Conservation (phyloP, 148 eudicot species). For the Chenopodium quinoa region DNA sequence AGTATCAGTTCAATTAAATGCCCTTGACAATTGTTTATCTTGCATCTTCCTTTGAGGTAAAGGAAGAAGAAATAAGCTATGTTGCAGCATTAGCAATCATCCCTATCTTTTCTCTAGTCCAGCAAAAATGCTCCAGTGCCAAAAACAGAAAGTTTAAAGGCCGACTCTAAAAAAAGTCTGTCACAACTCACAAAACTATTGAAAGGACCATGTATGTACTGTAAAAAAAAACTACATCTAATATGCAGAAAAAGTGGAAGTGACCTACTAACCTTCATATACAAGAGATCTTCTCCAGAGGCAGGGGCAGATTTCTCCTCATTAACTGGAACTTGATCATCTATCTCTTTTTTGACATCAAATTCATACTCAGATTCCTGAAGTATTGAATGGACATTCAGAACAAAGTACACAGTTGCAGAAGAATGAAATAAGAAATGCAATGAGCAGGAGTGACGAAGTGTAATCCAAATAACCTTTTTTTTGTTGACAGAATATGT, state of each 20-base stretch:
- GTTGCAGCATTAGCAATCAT: neutral
- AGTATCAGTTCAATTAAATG: neutral
- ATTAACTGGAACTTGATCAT: conserved; percentile 33
- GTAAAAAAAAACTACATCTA: neutral
- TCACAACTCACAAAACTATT: neutral
- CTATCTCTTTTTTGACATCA: conserved; percentile 75
- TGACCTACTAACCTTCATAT: conserved; percentile 92
- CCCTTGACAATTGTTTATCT: neutral
- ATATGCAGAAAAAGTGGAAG: neutral
- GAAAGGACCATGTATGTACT: neutral
- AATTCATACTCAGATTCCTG: conserved; percentile 63
- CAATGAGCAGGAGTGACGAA: conserved; percentile 10
- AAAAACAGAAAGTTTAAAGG: neutral
- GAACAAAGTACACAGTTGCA: neutral
- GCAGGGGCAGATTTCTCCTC: conserved; percentile 38
- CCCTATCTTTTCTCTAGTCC: neutral
- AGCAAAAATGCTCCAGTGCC: neutral
- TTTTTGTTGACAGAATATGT: conserved; percentile 51
- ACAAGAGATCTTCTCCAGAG: conserved; percentile 58
- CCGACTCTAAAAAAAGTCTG: neutral
- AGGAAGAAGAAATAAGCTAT: neutral
- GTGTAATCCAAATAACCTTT: conserved; percentile 44
- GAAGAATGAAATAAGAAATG: neutral
- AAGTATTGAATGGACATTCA: neutral
- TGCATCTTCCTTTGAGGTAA: neutral